Percentiles rank a stretch among this genome's conserved stretches.
These are phyloP conservation scores for Endocarpon pusillum DNA, from an alignment of 495 filamentous ascomycete genomes.

Conservation along the genomic window DNA sequence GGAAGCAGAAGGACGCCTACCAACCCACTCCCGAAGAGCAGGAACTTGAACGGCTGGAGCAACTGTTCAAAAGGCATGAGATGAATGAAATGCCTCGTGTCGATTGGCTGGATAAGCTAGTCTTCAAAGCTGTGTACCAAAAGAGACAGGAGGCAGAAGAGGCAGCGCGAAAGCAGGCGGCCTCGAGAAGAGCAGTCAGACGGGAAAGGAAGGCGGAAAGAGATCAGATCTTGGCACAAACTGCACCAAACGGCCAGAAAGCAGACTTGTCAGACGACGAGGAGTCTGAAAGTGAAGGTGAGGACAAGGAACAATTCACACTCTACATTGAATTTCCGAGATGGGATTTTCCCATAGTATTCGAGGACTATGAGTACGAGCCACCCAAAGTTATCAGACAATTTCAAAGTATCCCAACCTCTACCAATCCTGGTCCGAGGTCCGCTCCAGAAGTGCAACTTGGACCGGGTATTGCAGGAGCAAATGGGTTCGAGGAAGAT, in stretches of 20 bases:
- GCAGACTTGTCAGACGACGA: background rate
- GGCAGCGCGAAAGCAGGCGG: conserved; percentile 21
- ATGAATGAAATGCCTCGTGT: conserved; percentile 86
- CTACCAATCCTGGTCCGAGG: conserved; percentile 52
- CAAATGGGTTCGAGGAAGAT: conserved; percentile 30
- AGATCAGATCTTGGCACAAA: too few relatives aligned
- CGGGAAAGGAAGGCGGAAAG: conserved; percentile 10
- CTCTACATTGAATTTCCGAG: conserved; percentile 84
- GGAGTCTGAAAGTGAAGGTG: conserved; percentile 24
- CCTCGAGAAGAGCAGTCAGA: conserved; percentile 16
- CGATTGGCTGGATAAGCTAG: conserved; percentile 88
- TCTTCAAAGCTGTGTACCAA: conserved; percentile 74
- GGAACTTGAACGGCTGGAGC: conserved; percentile 70
- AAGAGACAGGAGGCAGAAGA: conserved; percentile 40
- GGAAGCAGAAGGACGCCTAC: conserved; percentile 28
- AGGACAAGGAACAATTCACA: conserved; percentile 39
- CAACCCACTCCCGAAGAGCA: conserved; percentile 41
- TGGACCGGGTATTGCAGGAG: conserved; percentile 62
- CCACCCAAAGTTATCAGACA: conserved; percentile 63
- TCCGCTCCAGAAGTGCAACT: conserved; percentile 68
- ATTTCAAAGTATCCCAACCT: conserved; percentile 39
- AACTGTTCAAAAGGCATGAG: conserved; percentile 90
- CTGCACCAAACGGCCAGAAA: conserved; percentile 7
- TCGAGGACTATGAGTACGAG: conserved; percentile 82
- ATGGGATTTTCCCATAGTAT: conserved; percentile 93